These are phyloP conservation scores for Cladosporium cucumerinum DNA, from an alignment of 2,329 filamentous ascomycete species.

Conservation along the genomic window DNA sequence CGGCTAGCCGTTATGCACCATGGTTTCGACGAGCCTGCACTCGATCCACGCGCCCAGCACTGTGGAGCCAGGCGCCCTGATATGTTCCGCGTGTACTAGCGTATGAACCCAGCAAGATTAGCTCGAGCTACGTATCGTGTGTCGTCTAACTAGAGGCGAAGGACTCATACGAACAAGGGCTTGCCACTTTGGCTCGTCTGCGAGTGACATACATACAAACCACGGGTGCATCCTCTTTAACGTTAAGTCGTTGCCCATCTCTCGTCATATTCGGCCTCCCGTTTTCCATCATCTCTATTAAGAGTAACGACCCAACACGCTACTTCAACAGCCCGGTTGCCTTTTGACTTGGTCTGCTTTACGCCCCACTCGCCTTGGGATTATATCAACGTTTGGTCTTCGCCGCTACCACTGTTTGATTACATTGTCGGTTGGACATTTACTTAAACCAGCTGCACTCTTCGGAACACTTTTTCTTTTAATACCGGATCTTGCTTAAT, in stretches of 20 bases:
- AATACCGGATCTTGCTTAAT: conserved; percentile 10
- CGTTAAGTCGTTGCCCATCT: conserved; percentile 11
- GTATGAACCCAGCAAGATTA: conserved; percentile 17
- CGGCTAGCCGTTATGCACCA: conserved; percentile 14
- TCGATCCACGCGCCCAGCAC: conserved; percentile 10
- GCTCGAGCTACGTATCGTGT: conserved; percentile 18
- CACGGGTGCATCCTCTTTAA: conserved; percentile 10
- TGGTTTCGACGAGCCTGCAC: conserved; percentile 15
- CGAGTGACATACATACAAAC: conserved; percentile 18
- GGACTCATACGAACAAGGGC: conserved; percentile 17
- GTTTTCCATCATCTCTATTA: conserved; percentile 1
- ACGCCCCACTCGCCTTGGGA: conserved; percentile 17
- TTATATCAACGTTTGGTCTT: conserved; percentile 16
- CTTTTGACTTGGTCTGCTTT: conserved; percentile 10
- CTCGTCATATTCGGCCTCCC: conserved; percentile 15
- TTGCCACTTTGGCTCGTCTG: conserved; percentile 15
- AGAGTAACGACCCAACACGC: conserved; percentile 2
- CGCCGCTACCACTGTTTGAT: conserved; percentile 17
- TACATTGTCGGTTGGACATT: conserved; percentile 14
- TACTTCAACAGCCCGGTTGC: conserved; percentile 1
- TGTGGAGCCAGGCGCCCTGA: conserved; percentile 17
- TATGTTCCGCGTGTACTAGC: conserved; percentile 14
- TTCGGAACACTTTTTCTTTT: neutral
- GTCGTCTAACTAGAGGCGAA: conserved; percentile 17
- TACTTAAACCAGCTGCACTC: conserved; percentile 13